Evolutionary conservation across 805 yeast species (phyloP).

Genomic region (Saccharomycopsis babjevae): DNA sequence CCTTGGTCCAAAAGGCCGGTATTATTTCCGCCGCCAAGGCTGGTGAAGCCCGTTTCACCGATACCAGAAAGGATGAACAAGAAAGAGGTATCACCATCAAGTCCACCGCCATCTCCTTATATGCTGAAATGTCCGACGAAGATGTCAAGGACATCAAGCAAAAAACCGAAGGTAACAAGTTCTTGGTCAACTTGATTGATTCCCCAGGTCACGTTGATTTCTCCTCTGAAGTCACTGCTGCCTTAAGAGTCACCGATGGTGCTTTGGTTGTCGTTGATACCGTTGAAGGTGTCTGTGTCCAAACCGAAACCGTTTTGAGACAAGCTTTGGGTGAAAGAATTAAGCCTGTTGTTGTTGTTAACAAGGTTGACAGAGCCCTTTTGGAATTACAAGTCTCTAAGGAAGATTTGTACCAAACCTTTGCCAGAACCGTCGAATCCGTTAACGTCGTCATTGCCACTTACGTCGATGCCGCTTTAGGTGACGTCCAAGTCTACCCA

Average conservation of each 20-base stretch:
- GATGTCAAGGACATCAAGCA: conserved; percentile 86
- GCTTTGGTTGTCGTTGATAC: conserved; percentile 98
- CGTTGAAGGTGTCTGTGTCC: conserved; percentile 99
- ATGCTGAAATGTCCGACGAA: conserved; percentile 76
- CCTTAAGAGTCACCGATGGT: conserved; percentile 99
- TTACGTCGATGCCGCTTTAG: conserved; percentile 79
- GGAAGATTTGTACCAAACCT: conserved; percentile 98
- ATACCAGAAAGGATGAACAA: conserved; percentile 99
- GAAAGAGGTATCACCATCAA: conserved; percentile 99
- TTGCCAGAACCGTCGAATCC: conserved; percentile 98
- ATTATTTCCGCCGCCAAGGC: conserved; percentile 99
- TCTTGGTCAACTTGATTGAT: conserved; percentile 96
- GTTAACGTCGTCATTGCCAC: conserved; percentile 97
- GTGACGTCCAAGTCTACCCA: conserved; percentile 98
- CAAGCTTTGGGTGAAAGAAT: conserved; percentile 99
- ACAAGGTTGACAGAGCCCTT: conserved; percentile 99
- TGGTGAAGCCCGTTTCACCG: conserved; percentile 99
- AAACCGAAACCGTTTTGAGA: conserved; percentile 98
- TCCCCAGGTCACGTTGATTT: conserved; percentile 99
- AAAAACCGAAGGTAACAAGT: conserved; percentile 77
- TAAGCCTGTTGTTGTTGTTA: conserved; percentile 96
- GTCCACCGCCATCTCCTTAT: conserved; percentile 97
- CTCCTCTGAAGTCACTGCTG: conserved; percentile 99
- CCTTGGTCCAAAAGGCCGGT: conserved; percentile 98
- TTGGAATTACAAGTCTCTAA: conserved; percentile 97